phyloP scores from a whole-genome alignment of 345 rosid species.

The Melaleuca quinquenervia region DNA sequence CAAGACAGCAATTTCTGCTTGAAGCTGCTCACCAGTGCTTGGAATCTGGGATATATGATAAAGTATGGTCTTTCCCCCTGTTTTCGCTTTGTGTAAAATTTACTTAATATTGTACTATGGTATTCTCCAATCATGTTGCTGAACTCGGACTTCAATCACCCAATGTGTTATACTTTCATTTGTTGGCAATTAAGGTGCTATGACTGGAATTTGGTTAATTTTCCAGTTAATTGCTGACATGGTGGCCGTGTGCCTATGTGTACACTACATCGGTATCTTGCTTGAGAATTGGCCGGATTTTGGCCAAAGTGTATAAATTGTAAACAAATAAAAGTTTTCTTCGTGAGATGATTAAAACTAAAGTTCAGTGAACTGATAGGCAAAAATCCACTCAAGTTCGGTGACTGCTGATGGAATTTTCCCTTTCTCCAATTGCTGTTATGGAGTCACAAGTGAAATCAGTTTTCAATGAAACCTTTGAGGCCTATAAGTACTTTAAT shows the following conservation, averaged over 20 bases:
- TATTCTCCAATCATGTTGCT: not conserved
- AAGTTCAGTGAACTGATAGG: not conserved
- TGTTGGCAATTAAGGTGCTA: not conserved
- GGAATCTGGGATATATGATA: conserved; percentile 87
- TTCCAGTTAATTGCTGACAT: not conserved
- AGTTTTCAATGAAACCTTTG: not conserved
- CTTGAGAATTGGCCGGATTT: not conserved
- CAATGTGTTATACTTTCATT: not conserved
- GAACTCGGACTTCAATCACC: not conserved
- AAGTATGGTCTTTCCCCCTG: conserved; percentile 34
- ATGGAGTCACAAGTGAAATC: not conserved
- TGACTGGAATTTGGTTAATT: not conserved
- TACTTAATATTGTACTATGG: not conserved
- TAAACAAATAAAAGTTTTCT: not conserved
- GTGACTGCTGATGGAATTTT: not conserved
- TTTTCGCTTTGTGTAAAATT: not conserved
- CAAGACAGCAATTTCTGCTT: conserved; percentile 72
- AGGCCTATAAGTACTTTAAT: not conserved
- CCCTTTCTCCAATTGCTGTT: not conserved
- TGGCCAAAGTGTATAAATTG: not conserved
- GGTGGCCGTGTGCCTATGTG: not conserved
- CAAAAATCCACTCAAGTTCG: not conserved
- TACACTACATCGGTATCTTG: not conserved
- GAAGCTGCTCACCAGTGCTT: conserved; percentile 85
- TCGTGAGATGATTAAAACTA: not conserved